A percentile compares a stretch with the other conserved stretches of the same genome.
Conservation (phyloP, 495 filamentous ascomycete genomes). For the Xylaria telfairii region DNA sequence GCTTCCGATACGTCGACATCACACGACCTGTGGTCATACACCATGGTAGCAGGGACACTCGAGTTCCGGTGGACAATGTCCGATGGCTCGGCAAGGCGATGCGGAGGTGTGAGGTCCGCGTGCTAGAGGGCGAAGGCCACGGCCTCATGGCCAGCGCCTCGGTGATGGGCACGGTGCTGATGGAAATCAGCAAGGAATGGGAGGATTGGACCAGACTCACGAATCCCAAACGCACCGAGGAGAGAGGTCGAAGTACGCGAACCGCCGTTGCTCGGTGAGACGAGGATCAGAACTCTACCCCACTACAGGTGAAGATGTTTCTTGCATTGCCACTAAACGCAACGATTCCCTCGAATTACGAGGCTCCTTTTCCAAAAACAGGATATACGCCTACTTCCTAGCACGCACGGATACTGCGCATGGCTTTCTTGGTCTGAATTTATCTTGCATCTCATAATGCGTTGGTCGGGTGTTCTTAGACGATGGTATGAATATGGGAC, state of each 20-base stretch:
- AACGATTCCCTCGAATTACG: neutral
- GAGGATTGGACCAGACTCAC: constrained; percentile 80
- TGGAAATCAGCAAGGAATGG: constrained; percentile 94
- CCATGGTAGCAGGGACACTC: constrained; percentile 87
- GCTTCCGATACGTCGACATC: constrained; percentile 97
- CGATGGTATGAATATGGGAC: neutral
- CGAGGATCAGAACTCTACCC: too few species aligned
- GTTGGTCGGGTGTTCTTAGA: neutral
- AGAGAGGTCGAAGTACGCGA: constrained; percentile 38
- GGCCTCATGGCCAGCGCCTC: constrained; percentile 93
- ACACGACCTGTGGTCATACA: constrained; percentile 89
- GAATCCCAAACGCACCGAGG: constrained; percentile 37
- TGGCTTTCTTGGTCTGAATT: neutral
- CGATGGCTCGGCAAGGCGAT: constrained; percentile 94
- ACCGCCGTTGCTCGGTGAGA: constrained; percentile 20
- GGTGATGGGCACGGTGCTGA: constrained; percentile 92
- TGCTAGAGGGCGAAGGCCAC: constrained; percentile 92
- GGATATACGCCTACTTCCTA: neutral
- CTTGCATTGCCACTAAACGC: neutral
- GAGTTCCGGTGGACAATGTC: constrained; percentile 94
- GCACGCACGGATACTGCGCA: neutral
- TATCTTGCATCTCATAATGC: neutral
- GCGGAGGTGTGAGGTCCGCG: constrained; percentile 87
- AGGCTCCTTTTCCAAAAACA: neutral
- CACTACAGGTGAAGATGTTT: neutral